Evolutionary conservation across 768 basidiomycete genomes (phyloP).

Genomic region (Phallus indusiatus): DNA sequence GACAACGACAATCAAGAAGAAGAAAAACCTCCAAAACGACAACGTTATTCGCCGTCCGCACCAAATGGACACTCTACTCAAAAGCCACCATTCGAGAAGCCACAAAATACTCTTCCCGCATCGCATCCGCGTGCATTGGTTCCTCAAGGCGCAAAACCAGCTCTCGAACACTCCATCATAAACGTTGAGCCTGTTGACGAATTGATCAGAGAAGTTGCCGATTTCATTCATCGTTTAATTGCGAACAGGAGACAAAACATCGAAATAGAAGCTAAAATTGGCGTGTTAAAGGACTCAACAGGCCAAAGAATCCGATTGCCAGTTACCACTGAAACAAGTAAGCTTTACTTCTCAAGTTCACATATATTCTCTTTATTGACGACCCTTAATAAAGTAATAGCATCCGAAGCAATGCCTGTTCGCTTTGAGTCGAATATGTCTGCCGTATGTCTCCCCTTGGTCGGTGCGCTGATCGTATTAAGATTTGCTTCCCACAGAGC

Average conservation of each 20-base stretch:
- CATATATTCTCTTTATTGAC: background rate
- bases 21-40: conserved; percentile 26
- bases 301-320: conserved; percentile 59
- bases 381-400: conserved; percentile 37
- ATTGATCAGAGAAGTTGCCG: conserved; percentile 84
- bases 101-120: conserved; percentile 42
- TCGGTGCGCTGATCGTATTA: conserved; percentile 10
- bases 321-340: conserved; percentile 78
- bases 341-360: conserved; percentile 21
- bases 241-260: conserved; percentile 42
- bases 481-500: conserved; percentile 32
- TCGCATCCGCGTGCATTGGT: background rate
- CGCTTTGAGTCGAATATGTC: conserved; percentile 95
- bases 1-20: background rate
- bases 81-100: conserved; percentile 10
- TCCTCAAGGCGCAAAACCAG: conserved; percentile 5
- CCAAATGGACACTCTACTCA: conserved; percentile 19
- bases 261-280: conserved; percentile 90
- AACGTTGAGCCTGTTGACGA: conserved; percentile 89
- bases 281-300: conserved; percentile 51
- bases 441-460: conserved; percentile 39
- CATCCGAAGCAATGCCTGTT: conserved; percentile 46
- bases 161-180: conserved; percentile 52
- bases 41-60: conserved; percentile 26
- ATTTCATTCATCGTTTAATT: conserved; percentile 75